Evolutionary conservation across 2,329 filamentous ascomycete genomes (phyloP), one percentile per base, ranked within the genome.

Genomic region (Xylaria arbuscula): DNA sequence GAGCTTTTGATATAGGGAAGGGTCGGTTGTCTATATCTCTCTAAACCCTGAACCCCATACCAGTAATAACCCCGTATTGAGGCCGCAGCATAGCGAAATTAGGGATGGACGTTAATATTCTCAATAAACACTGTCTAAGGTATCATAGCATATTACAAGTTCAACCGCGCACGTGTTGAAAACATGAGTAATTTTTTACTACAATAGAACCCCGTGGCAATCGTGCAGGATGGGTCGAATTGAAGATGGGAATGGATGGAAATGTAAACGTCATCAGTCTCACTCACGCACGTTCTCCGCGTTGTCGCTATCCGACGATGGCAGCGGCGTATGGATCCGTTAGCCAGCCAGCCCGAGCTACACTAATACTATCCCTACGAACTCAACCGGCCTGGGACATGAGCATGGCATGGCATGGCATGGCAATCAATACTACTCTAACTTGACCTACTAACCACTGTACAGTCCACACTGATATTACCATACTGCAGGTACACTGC

Each of bases 231-330:
- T 36, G 36, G 19, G 7, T 36, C 36, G 48, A 54, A 45, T 34
- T 53, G 55, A 54, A 54, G n/a, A 54, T 8, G 24, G 13, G 15
- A 4, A 13, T 9, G 10, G 15, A 28, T 8, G 15, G n/a, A 22
- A 53, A 19, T 17, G 19, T 13, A 9, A 38, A 50, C 15, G 19
- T 15, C 47, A 34, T 59, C 56, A 36, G 47, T 28, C 28, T 28
- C 28, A 28, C 28, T 3, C 5, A 28, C 32, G 22, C 28, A 34
- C 45, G 45, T 58, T 53, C 59, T 47, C 64, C 58, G 64, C 48
- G 34, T 59, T 57, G 64, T 67, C 59, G 59, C 59, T 63, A 47
- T 58, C 64, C 63, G 58, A 42, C 63, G 56, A 55, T 40, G 28
- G 32, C 56, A 45, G 28, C 56, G 48, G 42, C 38, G 28, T 38